These are phyloP conservation scores for Lactifluus pinguis DNA, from an alignment of 768 basidiomycete species.

Conservation along the genomic window DNA sequence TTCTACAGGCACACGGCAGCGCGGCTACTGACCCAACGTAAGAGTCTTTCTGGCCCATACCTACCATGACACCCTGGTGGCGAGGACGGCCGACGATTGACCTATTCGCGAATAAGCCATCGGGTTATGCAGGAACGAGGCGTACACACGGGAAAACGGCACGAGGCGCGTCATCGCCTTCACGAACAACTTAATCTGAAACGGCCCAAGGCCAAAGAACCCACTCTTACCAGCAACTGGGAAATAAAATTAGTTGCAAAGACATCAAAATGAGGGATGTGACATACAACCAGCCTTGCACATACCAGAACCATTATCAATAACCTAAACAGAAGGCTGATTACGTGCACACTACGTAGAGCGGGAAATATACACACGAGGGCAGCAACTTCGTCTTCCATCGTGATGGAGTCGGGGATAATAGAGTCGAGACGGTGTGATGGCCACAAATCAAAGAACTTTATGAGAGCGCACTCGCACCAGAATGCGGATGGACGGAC, in stretches of 20 bases:
- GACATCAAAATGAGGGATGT: background rate
- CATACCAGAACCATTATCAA: conserved; percentile 97
- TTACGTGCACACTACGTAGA: background rate
- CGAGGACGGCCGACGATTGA: conserved; percentile 89
- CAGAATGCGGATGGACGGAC: background rate
- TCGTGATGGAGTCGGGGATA: conserved; percentile 20
- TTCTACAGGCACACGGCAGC: background rate
- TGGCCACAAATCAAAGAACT: background rate
- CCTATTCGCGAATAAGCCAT: conserved; percentile 5
- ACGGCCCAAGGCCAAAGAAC: background rate
- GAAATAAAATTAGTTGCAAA: background rate
- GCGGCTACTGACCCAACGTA: conserved; percentile 65
- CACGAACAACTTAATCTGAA: background rate
- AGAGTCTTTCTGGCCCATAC: conserved; percentile 95
- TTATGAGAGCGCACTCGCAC: background rate
- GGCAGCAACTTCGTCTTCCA: conserved; percentile 56
- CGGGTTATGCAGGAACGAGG: background rate
- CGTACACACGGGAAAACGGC: conserved; percentile 84
- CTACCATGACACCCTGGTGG: conserved; percentile 93
- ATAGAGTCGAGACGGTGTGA: background rate
- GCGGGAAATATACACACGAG: conserved; percentile 29
- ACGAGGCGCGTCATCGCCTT: conserved; percentile 82
- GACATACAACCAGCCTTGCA: conserved; percentile 97
- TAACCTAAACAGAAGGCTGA: conserved; percentile 42
- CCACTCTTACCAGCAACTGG: conserved; percentile 4